phyloP scores from a whole-genome alignment of 1,284 basidiomycete genomes.

The Trametes sp. region DNA sequence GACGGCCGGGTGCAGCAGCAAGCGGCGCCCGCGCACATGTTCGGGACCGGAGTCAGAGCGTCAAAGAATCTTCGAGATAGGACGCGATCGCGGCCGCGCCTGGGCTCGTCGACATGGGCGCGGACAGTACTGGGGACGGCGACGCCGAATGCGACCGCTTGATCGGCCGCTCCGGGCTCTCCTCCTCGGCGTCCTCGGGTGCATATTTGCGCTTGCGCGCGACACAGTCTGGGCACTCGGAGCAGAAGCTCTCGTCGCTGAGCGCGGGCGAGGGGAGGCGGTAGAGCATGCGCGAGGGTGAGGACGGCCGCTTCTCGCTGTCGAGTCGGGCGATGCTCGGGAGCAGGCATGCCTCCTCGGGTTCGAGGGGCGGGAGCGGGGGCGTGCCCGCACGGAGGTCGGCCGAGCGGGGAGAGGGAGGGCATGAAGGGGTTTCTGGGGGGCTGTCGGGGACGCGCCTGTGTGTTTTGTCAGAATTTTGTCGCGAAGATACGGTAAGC shows the following conservation, averaged over 20 bases:
- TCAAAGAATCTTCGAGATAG: constrained; percentile 25
- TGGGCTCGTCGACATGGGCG: constrained; percentile 13
- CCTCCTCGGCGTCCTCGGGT: constrained; percentile 19
- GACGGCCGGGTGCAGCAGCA: too few relatives aligned
- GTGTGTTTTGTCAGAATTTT: neutral
- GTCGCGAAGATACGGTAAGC: neutral
- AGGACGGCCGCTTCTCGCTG: constrained; percentile 13
- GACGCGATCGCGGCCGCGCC: constrained; percentile 20
- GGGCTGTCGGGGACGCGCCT: constrained; percentile 20
- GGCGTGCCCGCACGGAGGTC: constrained; percentile 25
- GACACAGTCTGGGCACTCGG: constrained; percentile 41
- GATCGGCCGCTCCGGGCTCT: constrained; percentile 25
- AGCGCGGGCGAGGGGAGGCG: constrained; percentile 37
- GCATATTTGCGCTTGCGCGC: constrained; percentile 35
- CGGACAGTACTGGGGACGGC: constrained; percentile 19
- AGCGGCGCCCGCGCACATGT: neutral
- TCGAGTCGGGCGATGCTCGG: constrained; percentile 25
- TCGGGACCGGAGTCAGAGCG: constrained; percentile 18
- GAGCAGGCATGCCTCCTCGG: constrained; percentile 22
- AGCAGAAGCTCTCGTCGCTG: constrained; percentile 41
- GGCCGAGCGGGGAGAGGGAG: constrained; percentile 24
- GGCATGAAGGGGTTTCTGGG: constrained; percentile 19
- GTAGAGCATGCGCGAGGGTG: constrained; percentile 32
- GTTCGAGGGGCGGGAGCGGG: constrained; percentile 19
- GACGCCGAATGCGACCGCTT: constrained; percentile 35